These are phyloP conservation scores for Suillus discolor DNA, from an alignment of 768 basidiomycete species.

Conservation along the genomic window DNA sequence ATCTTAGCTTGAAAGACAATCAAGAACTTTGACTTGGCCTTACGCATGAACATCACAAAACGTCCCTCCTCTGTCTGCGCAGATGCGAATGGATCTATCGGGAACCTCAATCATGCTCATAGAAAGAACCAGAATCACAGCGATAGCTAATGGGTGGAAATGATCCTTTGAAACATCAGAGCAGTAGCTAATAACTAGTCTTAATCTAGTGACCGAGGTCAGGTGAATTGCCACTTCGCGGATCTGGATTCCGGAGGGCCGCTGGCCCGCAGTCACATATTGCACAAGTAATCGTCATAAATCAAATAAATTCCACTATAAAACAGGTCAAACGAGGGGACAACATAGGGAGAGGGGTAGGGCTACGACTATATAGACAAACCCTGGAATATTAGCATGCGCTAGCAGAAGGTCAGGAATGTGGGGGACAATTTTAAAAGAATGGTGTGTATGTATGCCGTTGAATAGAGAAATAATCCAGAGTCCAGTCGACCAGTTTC, in stretches of 20 bases:
- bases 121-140: neutral
- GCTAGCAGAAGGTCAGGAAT: slow-evolving; percentile 14
- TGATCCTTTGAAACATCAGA: neutral
- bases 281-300: neutral
- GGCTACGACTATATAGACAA: slow-evolving; percentile 11
- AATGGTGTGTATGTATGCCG: slow-evolving; percentile 12
- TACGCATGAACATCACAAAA: slow-evolving; percentile 90
- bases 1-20: neutral
- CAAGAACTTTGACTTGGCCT: slow-evolving; percentile 25
- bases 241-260: neutral
- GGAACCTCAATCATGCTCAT: slow-evolving; percentile 43
- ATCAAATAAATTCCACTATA: slow-evolving; percentile 6
- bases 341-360: slow-evolving; percentile 32
- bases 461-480: slow-evolving; percentile 7
- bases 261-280: neutral
- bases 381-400: slow-evolving; percentile 29
- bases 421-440: slow-evolving; percentile 9
- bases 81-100: slow-evolving; percentile 80
- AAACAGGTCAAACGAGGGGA: slow-evolving; percentile 19
- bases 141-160: neutral
- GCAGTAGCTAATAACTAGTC: neutral
- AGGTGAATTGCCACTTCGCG: slow-evolving; percentile 3
- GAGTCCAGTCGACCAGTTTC: slow-evolving; percentile 6
- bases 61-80: slow-evolving; percentile 89
- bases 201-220: neutral